Percentiles rank a stretch among this genome's conserved stretches.
Conservation (phyloP, 768 basidiomycete genomes). For the Lepiota brunneoincarnata region DNA sequence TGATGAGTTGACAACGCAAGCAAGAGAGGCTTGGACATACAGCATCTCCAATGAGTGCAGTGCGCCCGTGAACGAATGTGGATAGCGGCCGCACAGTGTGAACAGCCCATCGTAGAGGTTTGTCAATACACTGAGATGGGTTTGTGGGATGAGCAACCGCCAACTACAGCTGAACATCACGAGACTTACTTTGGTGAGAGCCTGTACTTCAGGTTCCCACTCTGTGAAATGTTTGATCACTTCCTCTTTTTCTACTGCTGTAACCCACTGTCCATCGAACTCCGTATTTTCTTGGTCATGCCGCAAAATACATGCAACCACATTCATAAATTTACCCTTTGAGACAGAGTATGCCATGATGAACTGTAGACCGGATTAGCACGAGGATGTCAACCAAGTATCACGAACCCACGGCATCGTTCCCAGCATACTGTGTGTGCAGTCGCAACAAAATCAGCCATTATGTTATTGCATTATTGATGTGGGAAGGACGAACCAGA, state of each 20-base stretch:
- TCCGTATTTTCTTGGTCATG: constrained; percentile 50
- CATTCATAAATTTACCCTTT: constrained; percentile 55
- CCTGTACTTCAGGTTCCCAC: constrained; percentile 62
- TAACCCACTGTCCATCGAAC: constrained; percentile 52
- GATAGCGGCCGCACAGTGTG: constrained; percentile 52
- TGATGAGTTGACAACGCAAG: no score
- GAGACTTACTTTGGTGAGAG: no score
- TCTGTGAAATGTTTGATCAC: constrained; percentile 39
- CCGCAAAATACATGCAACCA: constrained; percentile 54
- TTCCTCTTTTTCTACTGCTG: constrained; percentile 41
- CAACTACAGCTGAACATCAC: no score
- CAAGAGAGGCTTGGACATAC: constrained; percentile 30
- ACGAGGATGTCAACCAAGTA: background rate
- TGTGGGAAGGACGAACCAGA: no score
- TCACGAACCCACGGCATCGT: constrained; percentile 36
- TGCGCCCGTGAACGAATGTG: constrained; percentile 47
- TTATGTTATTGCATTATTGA: background rate
- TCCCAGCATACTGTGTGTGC: constrained; percentile 51
- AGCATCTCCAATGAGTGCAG: constrained; percentile 47
- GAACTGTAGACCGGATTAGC: constrained; percentile 35
- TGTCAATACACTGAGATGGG: constrained; percentile 48
- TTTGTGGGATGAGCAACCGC: constrained; percentile 8
- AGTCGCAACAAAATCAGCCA: no score
- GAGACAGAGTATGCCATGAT: constrained; percentile 62
- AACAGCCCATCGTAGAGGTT: constrained; percentile 60